These are phyloP conservation scores for Tetrahymena malaccensis DNA, from an alignment of 73 alveolate species.

Conservation along the genomic window DNA sequence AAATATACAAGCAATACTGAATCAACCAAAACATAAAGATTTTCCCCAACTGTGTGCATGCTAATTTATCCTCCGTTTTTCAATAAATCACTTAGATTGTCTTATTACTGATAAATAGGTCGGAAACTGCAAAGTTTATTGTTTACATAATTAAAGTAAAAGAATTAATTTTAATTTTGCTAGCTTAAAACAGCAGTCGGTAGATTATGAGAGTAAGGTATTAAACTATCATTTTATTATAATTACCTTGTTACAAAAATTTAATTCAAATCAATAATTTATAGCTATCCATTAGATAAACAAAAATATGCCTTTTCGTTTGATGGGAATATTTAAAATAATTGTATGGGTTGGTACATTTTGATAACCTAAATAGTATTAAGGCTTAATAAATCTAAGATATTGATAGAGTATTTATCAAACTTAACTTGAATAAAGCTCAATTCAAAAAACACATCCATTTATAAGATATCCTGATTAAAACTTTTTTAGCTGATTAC, in stretches of 20 bases:
- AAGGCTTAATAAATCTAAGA: background rate
- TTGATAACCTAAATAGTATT: background rate
- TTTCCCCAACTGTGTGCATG: background rate
- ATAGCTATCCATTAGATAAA: no score
- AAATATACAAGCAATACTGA: background rate
- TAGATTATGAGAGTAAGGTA: background rate
- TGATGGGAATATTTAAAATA: no score
- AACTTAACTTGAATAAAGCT: background rate
- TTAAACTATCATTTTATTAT: background rate
- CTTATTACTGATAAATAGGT: background rate
- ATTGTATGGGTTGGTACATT: background rate
- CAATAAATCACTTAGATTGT: background rate
- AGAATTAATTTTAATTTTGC: background rate
- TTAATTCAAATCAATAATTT: background rate
- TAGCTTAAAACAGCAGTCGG: background rate
- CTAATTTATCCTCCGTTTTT: background rate
- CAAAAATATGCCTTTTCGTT: background rate
- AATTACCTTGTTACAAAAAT: background rate
- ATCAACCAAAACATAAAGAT: background rate
- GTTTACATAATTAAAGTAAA: background rate
- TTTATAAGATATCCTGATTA: background rate
- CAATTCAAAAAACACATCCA: background rate
- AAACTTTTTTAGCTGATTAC: background rate
- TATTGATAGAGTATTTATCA: background rate
- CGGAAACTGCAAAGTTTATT: background rate